phyloP scores from a whole-genome alignment of 805 yeast genomes.

The Metschnikowia kunwiensis region DNA sequence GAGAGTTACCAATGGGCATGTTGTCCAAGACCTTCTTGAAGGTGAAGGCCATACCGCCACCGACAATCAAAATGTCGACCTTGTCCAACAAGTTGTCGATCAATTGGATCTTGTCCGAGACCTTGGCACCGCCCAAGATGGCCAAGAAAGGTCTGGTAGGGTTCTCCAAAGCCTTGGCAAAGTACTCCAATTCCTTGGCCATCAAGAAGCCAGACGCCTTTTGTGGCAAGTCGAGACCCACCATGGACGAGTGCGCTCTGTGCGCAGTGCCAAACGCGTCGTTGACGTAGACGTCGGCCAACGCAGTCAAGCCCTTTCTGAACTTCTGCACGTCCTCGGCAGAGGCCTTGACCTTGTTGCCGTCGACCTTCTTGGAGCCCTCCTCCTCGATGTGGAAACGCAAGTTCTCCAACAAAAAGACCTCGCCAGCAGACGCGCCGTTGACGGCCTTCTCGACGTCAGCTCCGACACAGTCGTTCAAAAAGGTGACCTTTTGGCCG shows the following conservation, averaged over 20 bases:
- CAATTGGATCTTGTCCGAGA: constrained; percentile 96
- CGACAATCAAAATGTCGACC: constrained; percentile 90
- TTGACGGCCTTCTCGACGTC: constrained; percentile 81
- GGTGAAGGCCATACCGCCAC: constrained; percentile 99
- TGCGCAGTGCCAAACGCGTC: constrained; percentile 97
- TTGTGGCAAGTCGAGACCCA: constrained; percentile 91
- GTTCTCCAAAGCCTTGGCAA: constrained; percentile 97
- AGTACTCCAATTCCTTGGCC: constrained; percentile 95
- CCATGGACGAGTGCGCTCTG: constrained; percentile 99
- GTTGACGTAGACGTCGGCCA: constrained; percentile 96
- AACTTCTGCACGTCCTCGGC: constrained; percentile 78
- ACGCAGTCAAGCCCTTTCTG: constrained; percentile 84
- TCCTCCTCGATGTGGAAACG: constrained; percentile 98
- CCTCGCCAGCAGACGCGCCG: constrained; percentile 71
- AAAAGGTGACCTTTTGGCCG: constrained; percentile 68
- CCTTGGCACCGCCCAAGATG: constrained; percentile 99
- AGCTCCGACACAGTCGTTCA: constrained; percentile 87
- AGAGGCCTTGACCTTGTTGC: constrained; percentile 91
- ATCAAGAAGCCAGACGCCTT: constrained; percentile 98
- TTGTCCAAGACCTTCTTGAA: constrained; percentile 90
- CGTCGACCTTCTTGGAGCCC: constrained; percentile 84
- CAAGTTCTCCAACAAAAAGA: constrained; percentile 91
- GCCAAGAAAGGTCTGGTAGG: constrained; percentile 98
- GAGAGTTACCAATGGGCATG: constrained; percentile 86
- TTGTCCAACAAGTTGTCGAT: constrained; percentile 95